These are phyloP conservation scores for Thelonectria olida DNA, from an alignment of 2,329 filamentous ascomycete genomes.

Conservation along the genomic window DNA sequence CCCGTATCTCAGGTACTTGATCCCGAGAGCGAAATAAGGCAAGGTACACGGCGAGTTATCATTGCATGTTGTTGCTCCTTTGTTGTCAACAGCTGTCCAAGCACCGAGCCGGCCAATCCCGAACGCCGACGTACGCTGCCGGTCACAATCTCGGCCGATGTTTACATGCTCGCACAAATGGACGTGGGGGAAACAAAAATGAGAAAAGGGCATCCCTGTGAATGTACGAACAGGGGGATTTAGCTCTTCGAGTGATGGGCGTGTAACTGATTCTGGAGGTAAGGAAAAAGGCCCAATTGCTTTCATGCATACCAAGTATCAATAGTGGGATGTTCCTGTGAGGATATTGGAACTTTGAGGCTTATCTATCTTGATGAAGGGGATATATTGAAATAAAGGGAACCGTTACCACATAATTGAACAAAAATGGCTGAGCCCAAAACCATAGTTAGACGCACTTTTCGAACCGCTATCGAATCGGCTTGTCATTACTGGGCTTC, in stretches of 20 bases:
- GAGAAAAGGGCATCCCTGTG: background rate
- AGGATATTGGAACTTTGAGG: too few species aligned
- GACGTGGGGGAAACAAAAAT: background rate
- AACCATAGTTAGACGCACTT: too few species aligned
- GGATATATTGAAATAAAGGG: too few species aligned
- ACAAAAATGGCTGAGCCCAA: too few species aligned
- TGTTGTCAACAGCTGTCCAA: background rate
- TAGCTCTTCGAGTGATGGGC: background rate
- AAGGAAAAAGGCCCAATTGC: too few species aligned
- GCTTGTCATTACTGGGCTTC: too few species aligned
- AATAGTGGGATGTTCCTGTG: too few species aligned
- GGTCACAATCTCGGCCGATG: background rate
- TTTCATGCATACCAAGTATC: too few species aligned
- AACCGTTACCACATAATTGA: too few species aligned
- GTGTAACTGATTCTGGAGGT: too few species aligned
- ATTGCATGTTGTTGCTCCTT: constrained; percentile 6
- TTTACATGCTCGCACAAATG: background rate
- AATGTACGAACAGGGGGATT: background rate
- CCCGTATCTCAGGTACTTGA: background rate
- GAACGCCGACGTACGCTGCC: background rate
- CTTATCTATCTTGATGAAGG: too few species aligned
- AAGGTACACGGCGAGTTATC: background rate
- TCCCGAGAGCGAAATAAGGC: background rate
- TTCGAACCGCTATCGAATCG: too few species aligned
- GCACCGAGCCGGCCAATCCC: background rate